Evolutionary conservation across 2,329 filamentous ascomycete species (phyloP), one percentile per base, ranked within the genome.

Genomic region (Bertia moriformis): DNA sequence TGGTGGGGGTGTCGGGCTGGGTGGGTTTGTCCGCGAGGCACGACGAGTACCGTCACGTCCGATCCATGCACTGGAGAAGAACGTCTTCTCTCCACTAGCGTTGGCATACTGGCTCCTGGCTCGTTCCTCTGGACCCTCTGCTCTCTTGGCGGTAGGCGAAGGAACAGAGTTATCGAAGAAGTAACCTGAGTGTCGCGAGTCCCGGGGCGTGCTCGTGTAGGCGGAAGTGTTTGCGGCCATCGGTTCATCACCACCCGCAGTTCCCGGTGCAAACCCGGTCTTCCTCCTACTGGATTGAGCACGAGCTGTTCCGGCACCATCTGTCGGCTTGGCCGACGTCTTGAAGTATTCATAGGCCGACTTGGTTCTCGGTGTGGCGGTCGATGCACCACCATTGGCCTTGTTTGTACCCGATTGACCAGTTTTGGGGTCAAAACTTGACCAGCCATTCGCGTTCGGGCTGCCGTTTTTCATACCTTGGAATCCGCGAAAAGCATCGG

Each of bases 221-320:
- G 68, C 63, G 2, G 67, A 66, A 12, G 65, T 67, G 42, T 64
- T 63, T 19, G 47, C 44, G 17, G 71, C 71, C 51, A 69, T 69
- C 24, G 69, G 63, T 46, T 78, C 73, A 48, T 78, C 73, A 24
- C 64, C 69, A n/a, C 67, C 71, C 20, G 70, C 62, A 4, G 62
- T 63, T n/a, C 63, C 63, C 15, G 73, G 71, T 40, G 73, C 68
- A 48, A 76, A 78, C 3, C 71, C 73, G 35, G 61, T 58, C 50
- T 62, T 71, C 46, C 63, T 70, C 27, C 69, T 67, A 3, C 62
- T 58, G 3, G 59, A 57, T 14, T 56, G 49, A 35, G 50, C 53
- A n/a, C 57, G 46, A 3, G 55, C 24, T 17, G 36, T n/a, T 15
- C 22, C 20, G 17, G 42, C 41, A 36, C 40, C 20, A 40, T 32